phyloP scores from a whole-genome alignment of 306 rosid species.

The Acacia crassicarpa region DNA sequence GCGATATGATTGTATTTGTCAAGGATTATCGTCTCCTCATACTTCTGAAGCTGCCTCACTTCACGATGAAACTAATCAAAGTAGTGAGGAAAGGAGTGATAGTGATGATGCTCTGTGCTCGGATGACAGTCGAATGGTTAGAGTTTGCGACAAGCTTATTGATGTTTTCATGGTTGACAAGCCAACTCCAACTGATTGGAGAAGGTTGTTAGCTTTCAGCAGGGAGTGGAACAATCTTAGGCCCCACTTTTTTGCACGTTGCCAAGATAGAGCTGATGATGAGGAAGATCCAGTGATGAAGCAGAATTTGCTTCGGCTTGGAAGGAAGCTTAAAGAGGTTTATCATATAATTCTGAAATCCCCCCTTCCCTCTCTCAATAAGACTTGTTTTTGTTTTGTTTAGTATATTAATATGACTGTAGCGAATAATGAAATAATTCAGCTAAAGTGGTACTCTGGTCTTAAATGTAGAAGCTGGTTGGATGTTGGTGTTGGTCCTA shows the following conservation, averaged over 20 bases:
- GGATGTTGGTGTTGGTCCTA: no score
- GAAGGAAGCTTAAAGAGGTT: conserved; percentile 90
- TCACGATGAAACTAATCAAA: conserved; percentile 5
- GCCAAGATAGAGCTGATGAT: conserved; percentile 54
- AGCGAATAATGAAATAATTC: neutral
- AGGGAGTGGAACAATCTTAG: conserved; percentile 71
- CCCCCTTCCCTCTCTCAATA: neutral
- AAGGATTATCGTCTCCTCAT: conserved; percentile 33
- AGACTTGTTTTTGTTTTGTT: neutral
- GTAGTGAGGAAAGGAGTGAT: conserved; percentile 29
- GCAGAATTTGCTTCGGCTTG: conserved; percentile 74
- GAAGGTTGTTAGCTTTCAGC: conserved; percentile 82
- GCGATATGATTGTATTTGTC: conserved; percentile 27
- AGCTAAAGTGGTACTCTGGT: neutral
- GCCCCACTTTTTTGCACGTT: conserved; percentile 69
- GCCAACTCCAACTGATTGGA: conserved; percentile 85
- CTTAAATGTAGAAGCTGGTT: no score
- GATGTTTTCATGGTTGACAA: conserved; percentile 91
- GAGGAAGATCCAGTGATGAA: conserved; percentile 66
- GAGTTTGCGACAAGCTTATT: conserved; percentile 82
- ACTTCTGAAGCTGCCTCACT: conserved; percentile 12
- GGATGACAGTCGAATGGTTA: conserved; percentile 54
- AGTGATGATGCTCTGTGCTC: conserved; percentile 34
- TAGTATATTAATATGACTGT: neutral
- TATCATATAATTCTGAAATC: conserved; percentile 4